Evolutionary conservation across 2,329 filamentous ascomycete genomes (phyloP), one percentile per base, ranked within the genome.

Genomic region (Xylaria sp.): DNA sequence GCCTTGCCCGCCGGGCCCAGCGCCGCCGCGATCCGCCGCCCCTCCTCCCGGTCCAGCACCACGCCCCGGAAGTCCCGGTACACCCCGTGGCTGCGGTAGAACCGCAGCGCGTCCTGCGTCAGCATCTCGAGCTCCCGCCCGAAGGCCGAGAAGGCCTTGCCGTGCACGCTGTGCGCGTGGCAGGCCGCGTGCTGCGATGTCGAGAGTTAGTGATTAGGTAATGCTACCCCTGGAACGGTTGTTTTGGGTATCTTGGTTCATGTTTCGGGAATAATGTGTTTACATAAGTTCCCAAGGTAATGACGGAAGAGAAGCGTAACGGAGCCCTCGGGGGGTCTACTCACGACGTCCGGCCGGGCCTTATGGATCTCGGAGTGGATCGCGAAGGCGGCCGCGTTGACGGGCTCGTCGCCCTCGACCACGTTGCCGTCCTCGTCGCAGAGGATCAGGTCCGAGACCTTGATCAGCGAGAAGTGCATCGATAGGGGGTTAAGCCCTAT

Each of bases 311-410:
- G n/a, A n/a, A n/a, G n/a, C n/a, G n/a, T n/a, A n/a, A n/a, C n/a
- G n/a, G n/a, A n/a, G n/a, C n/a, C n/a, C n/a, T n/a, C n/a, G n/a
- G n/a, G n/a, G n/a, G n/a, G n/a, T n/a, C n/a, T n/a, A n/a, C n/a
- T n/a, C n/a, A n/a, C n/a, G 16, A 83, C 81, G 65, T 87, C 82
- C 4, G 80, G 79, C 20, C 83, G 68, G 2, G 81, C 81, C 68
- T 81, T 82, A 67, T 84, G 77, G 24, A 87, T 74, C 6, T 82
- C 82, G 8, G 75, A 77, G 66, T 87, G 84, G 52, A 87, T 87
- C 46, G 84, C 67, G 60, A 86, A 86, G 1, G 83, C 84, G 0
- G 84, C 83, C 1, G 78, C 78, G 63, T 87, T 87, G 17, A 82
- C 79, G 7, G 67, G 66, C 56, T 73, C 76, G 59, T 83, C 82